Base-by-base conservation (phyloP, 495 filamentous ascomycete genomes). In the Hyaloscypha variabilis region DNA sequence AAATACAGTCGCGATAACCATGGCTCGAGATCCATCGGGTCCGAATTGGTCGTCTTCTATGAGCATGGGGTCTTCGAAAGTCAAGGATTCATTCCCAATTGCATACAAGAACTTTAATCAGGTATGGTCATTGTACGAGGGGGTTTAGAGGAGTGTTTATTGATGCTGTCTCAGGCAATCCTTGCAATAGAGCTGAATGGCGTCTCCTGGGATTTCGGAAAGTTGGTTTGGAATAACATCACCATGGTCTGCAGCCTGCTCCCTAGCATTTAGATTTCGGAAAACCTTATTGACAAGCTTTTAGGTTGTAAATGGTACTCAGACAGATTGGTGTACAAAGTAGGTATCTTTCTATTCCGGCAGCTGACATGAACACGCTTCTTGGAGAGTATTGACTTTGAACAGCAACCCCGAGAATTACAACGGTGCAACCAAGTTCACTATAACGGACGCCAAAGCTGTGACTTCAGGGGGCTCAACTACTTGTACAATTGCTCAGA, bases 321-420 rank as follows among this genome's bases (percentile, higher is more conserved):
- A 56, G 34, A 64, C 61, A 21, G 21, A 3, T 10, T 64, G 61
- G 61, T 64, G 61, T 57, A 64, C 50, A 5, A 57, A 57, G 50
- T 56, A 49, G 11, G 46, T 62, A n/a, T 61, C 31, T 34, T 4
- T 34, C 10, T 34, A 2, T 24, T n/a, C n/a, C n/a, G n/a, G n/a
- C 21, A n/a, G 2, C 25, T 24, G 2, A 52, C 49, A 19, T 6
- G 19, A 17, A 17, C 17, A 51, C 6, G 49, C 4, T 5, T 6
- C 23, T 51, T 62, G 24, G 19, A 23, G 21, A 26, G 26, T 26
- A 3, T 26, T 21, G 17, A 21, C n/a, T 39, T 4, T 50, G 21
- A 11, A 29, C 24, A 53, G 49, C 24, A 46, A 42, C 2, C 61
- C 61, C 6, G 52, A 56, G 19, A 57, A 64, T 21, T 64, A 64